Evolutionary conservation across 768 basidiomycete genomes (phyloP).

Genomic region (Neoboletus brunneissimus): DNA sequence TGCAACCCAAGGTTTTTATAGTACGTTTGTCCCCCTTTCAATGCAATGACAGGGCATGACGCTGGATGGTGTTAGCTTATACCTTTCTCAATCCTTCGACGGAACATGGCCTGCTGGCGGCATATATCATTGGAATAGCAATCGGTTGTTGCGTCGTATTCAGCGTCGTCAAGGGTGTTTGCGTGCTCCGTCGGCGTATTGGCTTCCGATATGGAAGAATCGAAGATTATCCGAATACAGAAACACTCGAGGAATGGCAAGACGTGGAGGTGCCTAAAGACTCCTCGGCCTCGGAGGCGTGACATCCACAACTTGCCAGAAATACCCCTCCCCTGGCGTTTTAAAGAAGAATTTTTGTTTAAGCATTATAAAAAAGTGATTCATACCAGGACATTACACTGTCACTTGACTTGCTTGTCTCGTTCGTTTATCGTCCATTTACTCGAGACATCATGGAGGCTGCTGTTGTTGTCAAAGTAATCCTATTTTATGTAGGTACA

Average conservation of each 20-base stretch:
- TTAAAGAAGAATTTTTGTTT: background rate
- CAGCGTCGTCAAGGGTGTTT: constrained; percentile 41
- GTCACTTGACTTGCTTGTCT: background rate
- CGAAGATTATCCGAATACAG: constrained; percentile 11
- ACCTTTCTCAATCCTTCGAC: constrained; percentile 56
- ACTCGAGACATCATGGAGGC: background rate
- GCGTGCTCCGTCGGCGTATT: constrained; percentile 38
- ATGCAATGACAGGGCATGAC: background rate
- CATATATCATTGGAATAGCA: constrained; percentile 60
- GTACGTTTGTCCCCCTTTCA: constrained; percentile 38
- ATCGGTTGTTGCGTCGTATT: constrained; percentile 54
- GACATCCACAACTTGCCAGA: background rate
- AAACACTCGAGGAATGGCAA: constrained; percentile 46
- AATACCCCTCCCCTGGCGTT: background rate
- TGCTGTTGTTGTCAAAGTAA: background rate
- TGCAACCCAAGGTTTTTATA: constrained; percentile 59
- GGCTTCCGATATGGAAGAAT: constrained; percentile 15
- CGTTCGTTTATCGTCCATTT: background rate
- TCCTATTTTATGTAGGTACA: background rate
- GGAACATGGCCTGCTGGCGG: constrained; percentile 46
- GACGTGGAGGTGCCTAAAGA: constrained; percentile 32
- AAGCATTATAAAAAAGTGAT: background rate
- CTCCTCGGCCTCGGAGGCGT: constrained; percentile 8
- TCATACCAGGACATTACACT: background rate
- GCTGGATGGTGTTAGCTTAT: constrained; percentile 47